Conservation (phyloP, 805 yeast genomes). For the Scheffersomyces stipitis region DNA sequence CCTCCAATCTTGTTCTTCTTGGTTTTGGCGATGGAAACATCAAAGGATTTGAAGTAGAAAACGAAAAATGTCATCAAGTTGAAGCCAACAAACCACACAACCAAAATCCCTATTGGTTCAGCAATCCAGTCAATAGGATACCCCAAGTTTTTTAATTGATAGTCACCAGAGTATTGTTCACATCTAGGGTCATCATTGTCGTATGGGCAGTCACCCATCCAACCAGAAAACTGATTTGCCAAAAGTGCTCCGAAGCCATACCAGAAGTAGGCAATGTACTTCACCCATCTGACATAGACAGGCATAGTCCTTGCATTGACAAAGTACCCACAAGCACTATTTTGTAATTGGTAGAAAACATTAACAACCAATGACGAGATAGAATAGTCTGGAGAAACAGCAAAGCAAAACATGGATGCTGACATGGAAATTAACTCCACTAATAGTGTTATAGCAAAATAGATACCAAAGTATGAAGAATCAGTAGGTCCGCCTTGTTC, state of each 20-base stretch:
- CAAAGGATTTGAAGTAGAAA: constrained; percentile 49
- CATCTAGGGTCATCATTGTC: constrained; percentile 32
- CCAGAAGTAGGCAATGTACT: constrained; percentile 28
- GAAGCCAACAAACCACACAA: constrained; percentile 60
- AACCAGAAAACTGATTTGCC: constrained; percentile 23
- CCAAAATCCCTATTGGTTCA: constrained; percentile 59
- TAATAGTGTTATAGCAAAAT: constrained; percentile 18
- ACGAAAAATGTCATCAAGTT: constrained; percentile 48
- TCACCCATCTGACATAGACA: constrained; percentile 28
- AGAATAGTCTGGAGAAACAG: constrained; percentile 19
- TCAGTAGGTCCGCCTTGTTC: constrained; percentile 11
- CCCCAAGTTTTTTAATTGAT: constrained; percentile 57
- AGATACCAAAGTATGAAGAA: constrained; percentile 18
- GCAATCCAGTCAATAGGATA: constrained; percentile 63
- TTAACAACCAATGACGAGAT: constrained; percentile 17
- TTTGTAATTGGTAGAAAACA: constrained; percentile 25
- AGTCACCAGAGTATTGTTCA: constrained; percentile 51
- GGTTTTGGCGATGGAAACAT: constrained; percentile 49
- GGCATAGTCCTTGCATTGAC: constrained; percentile 27
- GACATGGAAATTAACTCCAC: constrained; percentile 18
- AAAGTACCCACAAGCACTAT: constrained; percentile 28
- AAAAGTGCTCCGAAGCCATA: constrained; percentile 25
- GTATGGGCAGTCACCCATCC: constrained; percentile 29
- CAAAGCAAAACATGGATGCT: constrained; percentile 20
- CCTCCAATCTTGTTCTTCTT: constrained; percentile 33